These are phyloP conservation scores for Truncatella angustata DNA, from an alignment of 2,329 filamentous ascomycete genomes.

Conservation along the genomic window DNA sequence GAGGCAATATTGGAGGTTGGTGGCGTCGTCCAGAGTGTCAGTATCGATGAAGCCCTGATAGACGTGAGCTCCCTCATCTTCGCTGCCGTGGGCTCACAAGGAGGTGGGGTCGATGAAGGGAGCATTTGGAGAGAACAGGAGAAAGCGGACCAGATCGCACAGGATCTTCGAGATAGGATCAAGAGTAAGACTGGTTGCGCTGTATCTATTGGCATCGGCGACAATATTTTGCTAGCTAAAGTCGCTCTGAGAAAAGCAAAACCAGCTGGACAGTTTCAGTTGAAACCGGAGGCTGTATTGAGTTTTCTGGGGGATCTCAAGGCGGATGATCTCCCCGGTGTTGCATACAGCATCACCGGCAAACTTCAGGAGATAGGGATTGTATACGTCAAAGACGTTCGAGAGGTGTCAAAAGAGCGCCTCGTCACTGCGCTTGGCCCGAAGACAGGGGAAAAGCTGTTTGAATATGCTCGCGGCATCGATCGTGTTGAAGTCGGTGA, in stretches of 20 bases:
- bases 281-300: constrained; percentile 77
- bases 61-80: constrained; percentile 76
- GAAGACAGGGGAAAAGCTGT: constrained; percentile 88
- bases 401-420: constrained; percentile 72
- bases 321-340: constrained; percentile 82
- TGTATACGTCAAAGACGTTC: constrained; percentile 78
- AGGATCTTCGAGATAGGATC: constrained; percentile 64
- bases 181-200: constrained; percentile 76
- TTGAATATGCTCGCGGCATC: constrained; percentile 86
- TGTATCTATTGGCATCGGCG: constrained; percentile 90
- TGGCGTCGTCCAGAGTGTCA: constrained; percentile 90
- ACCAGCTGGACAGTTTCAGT: constrained; percentile 86
- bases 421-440: constrained; percentile 74
- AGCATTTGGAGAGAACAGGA: constrained; percentile 76
- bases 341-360: constrained; percentile 84
- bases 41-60: constrained; percentile 90
- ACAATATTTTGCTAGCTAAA: constrained; percentile 88
- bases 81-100: constrained; percentile 63
- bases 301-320: constrained; percentile 74
- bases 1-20: constrained; percentile 75
- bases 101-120: constrained; percentile 62
- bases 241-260: constrained; percentile 89
- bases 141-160: constrained; percentile 71
- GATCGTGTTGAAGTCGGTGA: constrained; percentile 84
- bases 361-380: constrained; percentile 88